A percentile compares a stretch with the other conserved stretches of the same genome.
phyloP scores from a whole-genome alignment of 352 stramenopile genomes.

The Phytopythium sindhum region DNA sequence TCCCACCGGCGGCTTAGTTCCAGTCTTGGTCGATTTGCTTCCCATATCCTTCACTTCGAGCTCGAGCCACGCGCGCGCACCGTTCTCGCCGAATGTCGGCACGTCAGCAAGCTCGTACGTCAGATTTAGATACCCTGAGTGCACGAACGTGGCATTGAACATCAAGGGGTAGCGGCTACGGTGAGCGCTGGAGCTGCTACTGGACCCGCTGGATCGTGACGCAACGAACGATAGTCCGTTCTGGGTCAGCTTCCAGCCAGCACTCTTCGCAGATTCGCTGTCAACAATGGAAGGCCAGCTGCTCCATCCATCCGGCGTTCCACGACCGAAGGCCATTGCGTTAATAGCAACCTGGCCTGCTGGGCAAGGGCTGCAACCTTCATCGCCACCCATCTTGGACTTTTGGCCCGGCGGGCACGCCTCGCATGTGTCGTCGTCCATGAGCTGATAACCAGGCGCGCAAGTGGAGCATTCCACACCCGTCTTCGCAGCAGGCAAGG shows the following conservation, averaged over 20 bases:
- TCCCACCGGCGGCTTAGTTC: conserved; percentile 13
- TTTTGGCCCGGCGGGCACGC: conserved; percentile 37
- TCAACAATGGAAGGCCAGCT: conserved; percentile 62
- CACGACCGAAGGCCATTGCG: conserved; percentile 41
- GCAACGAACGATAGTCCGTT: conserved; percentile 44
- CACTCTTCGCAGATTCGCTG: conserved; percentile 22
- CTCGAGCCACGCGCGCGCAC: conserved; percentile 65
- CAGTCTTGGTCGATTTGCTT: not conserved
- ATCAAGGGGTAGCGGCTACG: conserved; percentile 37
- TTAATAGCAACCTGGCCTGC: conserved; percentile 53
- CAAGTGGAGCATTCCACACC: conserved; percentile 50
- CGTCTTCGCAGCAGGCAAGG: conserved; percentile 32
- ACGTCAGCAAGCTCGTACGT: conserved; percentile 65
- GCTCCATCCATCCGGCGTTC: conserved; percentile 53
- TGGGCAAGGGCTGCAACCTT: conserved; percentile 35
- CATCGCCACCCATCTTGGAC: conserved; percentile 18
- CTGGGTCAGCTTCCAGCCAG: conserved; percentile 68
- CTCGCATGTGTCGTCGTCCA: conserved; percentile 37
- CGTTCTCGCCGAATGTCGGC: conserved; percentile 58
- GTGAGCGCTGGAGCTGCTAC: conserved; percentile 15
- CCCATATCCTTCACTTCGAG: conserved; percentile 41
- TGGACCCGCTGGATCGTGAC: not conserved
- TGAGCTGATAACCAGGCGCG: conserved; percentile 40
- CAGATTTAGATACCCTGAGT: conserved; percentile 55
- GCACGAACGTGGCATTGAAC: conserved; percentile 54